Base-by-base conservation (phyloP, 148 eudicot genomes). In the Chenopodium formosanum region DNA sequence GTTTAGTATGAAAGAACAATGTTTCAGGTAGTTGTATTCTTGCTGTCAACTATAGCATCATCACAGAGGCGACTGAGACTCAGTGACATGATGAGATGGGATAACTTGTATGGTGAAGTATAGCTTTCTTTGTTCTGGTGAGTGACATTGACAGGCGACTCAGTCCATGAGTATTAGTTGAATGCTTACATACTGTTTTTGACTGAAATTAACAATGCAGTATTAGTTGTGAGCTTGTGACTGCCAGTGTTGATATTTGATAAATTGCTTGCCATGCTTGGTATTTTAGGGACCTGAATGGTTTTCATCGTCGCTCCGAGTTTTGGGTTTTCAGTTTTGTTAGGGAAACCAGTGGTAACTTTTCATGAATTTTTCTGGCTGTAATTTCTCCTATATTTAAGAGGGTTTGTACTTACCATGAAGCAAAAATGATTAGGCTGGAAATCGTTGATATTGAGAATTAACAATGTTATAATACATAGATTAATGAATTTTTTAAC, bases 121-220 rank as follows among this genome's bases (percentile, higher is more conserved):
- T 72, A 0, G n/a, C 25, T n/a, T 73, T 72, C 50, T 40, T 46
- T 27, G 60, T 48, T 48, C 58, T 74, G 34, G 40, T 27, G 63
- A 50, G 77, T 27, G 77, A 50, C 77, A 52, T 25, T 48, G 77
- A 25, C 27, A 47, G 63, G 40, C 12, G n/a, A 50, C 40, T 74
- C 58, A 73, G 14, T 52, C n/a, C 63, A 73, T 9, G 50, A 47
- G 19, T 72, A 40, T 44, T 27, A 27, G 34, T 67, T 29, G 20
- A 37, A 67, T 65, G 70, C 37, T 67, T 67, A n/a, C 14, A 20
- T 71, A 19, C 27, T 19, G 4, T 22, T 71, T 40, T 71, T 0
- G 27, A 19, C 27, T 16, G 20, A 25, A 71, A 7, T 31, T 68
- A 2, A 32, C 72, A 31, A 16, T 66, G 70, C 29, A 25, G 14